Base-by-base conservation (phyloP, 2,329 filamentous ascomycete species). In the Metarhizium rileyi region DNA sequence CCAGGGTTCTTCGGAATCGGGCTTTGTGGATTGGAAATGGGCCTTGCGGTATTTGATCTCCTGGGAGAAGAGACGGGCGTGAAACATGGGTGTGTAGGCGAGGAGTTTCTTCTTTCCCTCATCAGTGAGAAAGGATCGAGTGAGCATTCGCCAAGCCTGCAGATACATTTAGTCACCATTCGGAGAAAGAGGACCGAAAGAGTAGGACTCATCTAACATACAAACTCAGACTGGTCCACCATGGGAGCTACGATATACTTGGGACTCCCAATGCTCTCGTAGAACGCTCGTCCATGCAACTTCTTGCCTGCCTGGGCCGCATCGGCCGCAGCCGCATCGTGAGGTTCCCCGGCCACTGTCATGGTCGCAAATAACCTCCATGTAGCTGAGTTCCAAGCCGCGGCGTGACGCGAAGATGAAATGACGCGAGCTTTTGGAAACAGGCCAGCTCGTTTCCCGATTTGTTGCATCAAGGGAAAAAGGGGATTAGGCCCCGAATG, bases 201-300 rank as follows among this genome's bases (percentile, higher is more conserved):
- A n/a, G 33, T 16, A 42, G 36, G 41, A 23, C 25, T 5, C 14
- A 10, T 5, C n/a, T 20, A 12, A 73, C 84, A 56, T 74, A 95
- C 90, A 72, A 97, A 96, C 73, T 98, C 93, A 28, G 90, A 96
- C 67, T 96, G 88, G 63, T 98, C 91, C 22, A 98, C 93, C 93
- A 98, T 98, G 33, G 93, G 93, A 30, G 93, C 93, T 49, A 98
- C 78, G 27, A 98, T 81, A 56, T 86, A 84, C 69, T 88, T 95
- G 2, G 93, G 93, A 52, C 86, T 90, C 22, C 93, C 93, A 53
- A 98, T 86, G 63, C 87, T 95, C 71, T 96, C 83, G 63, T 97
- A 98, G 65, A 98, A 97, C 12, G 86, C 87, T 51, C 93, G 76
- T 1, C 93, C 93, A 59, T 86, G 81, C 22, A 95, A 72, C 66